These are phyloP conservation scores for Phytophthora tubulina DNA, from an alignment of 352 stramenopile genomes.

Conservation along the genomic window DNA sequence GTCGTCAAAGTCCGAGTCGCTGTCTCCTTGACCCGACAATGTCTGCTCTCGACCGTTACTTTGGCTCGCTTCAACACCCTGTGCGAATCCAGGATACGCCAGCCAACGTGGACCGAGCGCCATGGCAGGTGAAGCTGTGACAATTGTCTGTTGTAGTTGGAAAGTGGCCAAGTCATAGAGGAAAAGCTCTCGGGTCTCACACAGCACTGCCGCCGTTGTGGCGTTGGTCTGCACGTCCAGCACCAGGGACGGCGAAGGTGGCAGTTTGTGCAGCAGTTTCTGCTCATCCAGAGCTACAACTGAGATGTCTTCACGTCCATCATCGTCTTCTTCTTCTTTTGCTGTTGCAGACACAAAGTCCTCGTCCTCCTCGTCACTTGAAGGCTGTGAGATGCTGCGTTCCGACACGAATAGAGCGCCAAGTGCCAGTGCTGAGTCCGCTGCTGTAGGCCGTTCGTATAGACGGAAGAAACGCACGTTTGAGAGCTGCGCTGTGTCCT, in stretches of 20 bases:
- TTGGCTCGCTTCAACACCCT: slow-evolving; percentile 19
- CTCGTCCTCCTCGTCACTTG: slow-evolving; percentile 46
- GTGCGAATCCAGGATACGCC: slow-evolving; percentile 65
- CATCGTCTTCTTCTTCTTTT: slow-evolving; percentile 38
- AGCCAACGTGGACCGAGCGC: slow-evolving; percentile 75
- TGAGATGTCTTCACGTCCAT: slow-evolving; percentile 58
- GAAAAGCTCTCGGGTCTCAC: slow-evolving; percentile 73
- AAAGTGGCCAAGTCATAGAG: slow-evolving; percentile 71
- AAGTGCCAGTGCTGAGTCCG: slow-evolving; percentile 36
- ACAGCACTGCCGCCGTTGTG: slow-evolving; percentile 64
- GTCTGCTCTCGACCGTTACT: slow-evolving; percentile 34
- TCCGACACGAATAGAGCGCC: slow-evolving; percentile 65
- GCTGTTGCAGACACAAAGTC: slow-evolving; percentile 43
- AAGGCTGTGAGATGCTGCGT: slow-evolving; percentile 14
- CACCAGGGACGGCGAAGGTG: slow-evolving; percentile 68
- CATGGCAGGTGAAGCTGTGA: slow-evolving; percentile 69
- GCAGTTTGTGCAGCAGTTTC: slow-evolving; percentile 59
- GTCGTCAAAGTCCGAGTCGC: slow-evolving; percentile 63
- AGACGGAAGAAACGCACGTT: slow-evolving; percentile 71
- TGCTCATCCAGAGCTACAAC: slow-evolving; percentile 66
- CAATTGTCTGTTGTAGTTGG: slow-evolving; percentile 53
- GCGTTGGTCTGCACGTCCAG: slow-evolving; percentile 77
- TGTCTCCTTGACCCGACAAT: slow-evolving; percentile 38
- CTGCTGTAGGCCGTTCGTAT: slow-evolving; percentile 43
- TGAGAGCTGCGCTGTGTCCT: slow-evolving; percentile 52